These are phyloP conservation scores for Fusarium kyushuense DNA, from an alignment of 2,329 filamentous ascomycete species.

Conservation along the genomic window DNA sequence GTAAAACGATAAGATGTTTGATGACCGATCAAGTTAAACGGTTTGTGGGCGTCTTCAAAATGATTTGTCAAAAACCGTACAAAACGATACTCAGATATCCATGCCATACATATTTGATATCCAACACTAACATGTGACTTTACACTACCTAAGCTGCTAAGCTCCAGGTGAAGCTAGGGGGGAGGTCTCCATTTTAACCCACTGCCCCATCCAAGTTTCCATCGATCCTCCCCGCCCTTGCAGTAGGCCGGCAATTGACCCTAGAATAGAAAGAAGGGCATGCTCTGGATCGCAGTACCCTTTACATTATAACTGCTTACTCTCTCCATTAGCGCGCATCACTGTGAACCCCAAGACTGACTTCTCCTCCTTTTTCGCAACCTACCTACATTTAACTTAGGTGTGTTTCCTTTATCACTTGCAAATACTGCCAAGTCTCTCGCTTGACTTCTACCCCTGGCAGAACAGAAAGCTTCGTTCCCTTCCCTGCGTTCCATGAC, in stretches of 20 bases:
- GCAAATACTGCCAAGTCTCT: slow-evolving; percentile 34
- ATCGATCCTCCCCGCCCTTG: slow-evolving; percentile 22
- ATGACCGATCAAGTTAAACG: background rate
- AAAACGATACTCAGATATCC: background rate
- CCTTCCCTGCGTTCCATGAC: slow-evolving; percentile 41
- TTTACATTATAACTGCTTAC: background rate
- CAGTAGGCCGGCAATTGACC: background rate
- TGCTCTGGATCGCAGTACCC: background rate
- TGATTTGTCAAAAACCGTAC: background rate
- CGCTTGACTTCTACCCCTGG: slow-evolving; percentile 29
- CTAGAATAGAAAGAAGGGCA: slow-evolving; percentile 9
- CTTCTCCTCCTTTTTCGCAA: slow-evolving; percentile 3
- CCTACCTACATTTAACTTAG: background rate
- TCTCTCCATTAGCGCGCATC: slow-evolving; percentile 1
- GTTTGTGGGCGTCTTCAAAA: background rate
- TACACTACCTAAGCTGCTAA: slow-evolving; percentile 19
- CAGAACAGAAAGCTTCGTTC: slow-evolving; percentile 18
- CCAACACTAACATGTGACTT: slow-evolving; percentile 32
- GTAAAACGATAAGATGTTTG: background rate
- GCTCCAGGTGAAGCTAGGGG: slow-evolving; percentile 22
- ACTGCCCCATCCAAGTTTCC: slow-evolving; percentile 5
- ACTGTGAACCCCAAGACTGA: slow-evolving; percentile 2
- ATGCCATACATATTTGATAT: background rate
- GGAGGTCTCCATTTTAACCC: slow-evolving; percentile 9
- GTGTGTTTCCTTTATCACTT: background rate